Percentiles rank a stretch among this genome's conserved stretches.
Conservation (phyloP, 768 basidiomycete genomes). For the Strobilomyces confusus region DNA sequence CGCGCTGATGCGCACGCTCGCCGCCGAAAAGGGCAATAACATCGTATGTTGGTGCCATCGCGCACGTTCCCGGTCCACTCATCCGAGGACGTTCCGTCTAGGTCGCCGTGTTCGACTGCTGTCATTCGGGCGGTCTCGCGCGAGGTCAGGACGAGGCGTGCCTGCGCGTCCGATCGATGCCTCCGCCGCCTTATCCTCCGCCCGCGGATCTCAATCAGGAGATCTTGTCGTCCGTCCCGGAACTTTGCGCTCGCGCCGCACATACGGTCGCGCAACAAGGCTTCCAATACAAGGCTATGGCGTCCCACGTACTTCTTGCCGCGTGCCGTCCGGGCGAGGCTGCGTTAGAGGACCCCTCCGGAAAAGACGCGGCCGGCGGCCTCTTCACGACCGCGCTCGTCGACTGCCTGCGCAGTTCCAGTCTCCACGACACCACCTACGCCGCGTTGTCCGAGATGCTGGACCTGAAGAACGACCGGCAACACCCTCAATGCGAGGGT, state of each 20-base stretch:
- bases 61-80: not conserved
- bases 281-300: slow-evolving; percentile 17
- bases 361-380: slow-evolving; percentile 8
- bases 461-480: not conserved
- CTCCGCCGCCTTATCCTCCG: slow-evolving; percentile 8
- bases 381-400: slow-evolving; percentile 20
- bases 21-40: slow-evolving; percentile 17
- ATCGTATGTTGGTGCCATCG: slow-evolving; percentile 5
- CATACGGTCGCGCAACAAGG: slow-evolving; percentile 5
- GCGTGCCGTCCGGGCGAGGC: slow-evolving; percentile 16
- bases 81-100: not conserved
- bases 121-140: slow-evolving; percentile 19
- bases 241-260: slow-evolving; percentile 7
- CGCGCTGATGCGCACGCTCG: slow-evolving; percentile 13
- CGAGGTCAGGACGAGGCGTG: not conserved
- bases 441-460: slow-evolving; percentile 8
- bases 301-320: slow-evolving; percentile 20
- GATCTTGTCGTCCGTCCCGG: slow-evolving; percentile 3
- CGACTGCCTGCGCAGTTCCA: slow-evolving; percentile 5
- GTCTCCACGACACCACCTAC: slow-evolving; percentile 16
- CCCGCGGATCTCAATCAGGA: slow-evolving; percentile 14
- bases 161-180: slow-evolving; percentile 7
- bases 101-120: slow-evolving; percentile 20
- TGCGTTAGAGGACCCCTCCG: slow-evolving; percentile 12
- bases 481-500: slow-evolving; percentile 22